Evolutionary conservation across 2,329 filamentous ascomycete species (phyloP).

Genomic region (Aspergillus sp.): DNA sequence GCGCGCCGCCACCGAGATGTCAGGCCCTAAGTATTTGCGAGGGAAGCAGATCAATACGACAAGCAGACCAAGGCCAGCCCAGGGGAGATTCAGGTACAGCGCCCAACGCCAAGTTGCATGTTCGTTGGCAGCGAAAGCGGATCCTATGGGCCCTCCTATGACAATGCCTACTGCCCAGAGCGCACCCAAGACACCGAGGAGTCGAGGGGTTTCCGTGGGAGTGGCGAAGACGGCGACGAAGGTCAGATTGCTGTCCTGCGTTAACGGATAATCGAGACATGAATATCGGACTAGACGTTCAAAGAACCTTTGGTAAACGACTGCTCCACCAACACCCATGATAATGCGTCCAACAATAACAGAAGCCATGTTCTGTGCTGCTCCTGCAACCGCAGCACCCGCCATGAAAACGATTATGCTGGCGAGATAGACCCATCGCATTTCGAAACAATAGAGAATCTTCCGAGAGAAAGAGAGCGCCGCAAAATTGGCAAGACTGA

Average conservation of each 20-base stretch:
- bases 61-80: neutral
- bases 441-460: conserved; percentile 2
- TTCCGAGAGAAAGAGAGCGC: conserved; percentile 6
- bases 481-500: conserved; percentile 12
- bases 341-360: conserved; percentile 3
- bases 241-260: neutral
- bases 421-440: conserved; percentile 4
- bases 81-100: conserved; percentile 3
- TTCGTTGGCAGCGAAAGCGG: neutral
- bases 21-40: conserved; percentile 5
- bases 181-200: neutral
- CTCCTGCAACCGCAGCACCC: conserved; percentile 1
- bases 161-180: conserved; percentile 2
- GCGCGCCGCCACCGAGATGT: neutral
- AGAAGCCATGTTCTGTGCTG: neutral
- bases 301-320: conserved; percentile 1
- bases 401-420: conserved; percentile 1
- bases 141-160: conserved; percentile 2
- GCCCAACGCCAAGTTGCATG: conserved; percentile 6
- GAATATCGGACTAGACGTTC: neutral
- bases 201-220: neutral
- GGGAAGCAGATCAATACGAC: conserved; percentile 5
- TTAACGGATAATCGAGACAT: neutral
- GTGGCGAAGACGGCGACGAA: conserved; percentile 3
- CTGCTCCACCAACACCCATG: neutral